Evolutionary conservation across 2,329 filamentous ascomycete species (phyloP), one percentile per base, ranked within the genome.

Genomic region (Aureobasidium leucospermi): DNA sequence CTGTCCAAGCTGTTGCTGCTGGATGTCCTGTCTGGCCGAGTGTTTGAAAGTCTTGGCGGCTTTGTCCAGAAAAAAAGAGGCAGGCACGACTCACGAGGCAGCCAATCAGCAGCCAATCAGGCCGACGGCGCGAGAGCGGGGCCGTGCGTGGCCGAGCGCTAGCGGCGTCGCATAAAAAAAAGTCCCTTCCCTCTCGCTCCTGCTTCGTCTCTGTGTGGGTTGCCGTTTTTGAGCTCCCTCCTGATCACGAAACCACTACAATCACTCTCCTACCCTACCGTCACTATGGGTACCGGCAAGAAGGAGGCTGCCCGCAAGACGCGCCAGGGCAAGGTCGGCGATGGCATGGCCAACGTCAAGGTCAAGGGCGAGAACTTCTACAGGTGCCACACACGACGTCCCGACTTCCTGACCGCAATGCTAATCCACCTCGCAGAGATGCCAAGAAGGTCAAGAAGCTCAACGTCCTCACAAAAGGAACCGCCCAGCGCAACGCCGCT

Each of bases 331-430:
- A 93, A 92, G 78, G 83, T 83, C 52, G 83, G 84, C 66, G 88
- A 94, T 84, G 90, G 90, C 73, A 90, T 96, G 84, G 85, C 78
- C 69, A 97, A 97, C 78, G 89, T 97, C 70, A 90, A 87, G 69
- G 81, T 85, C 68, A 99, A 99, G 79, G 94, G 94, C 77, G 93
- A 97, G 81, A 97, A 97, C 80, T 99, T 97, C 79, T 97, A 97
- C 79, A 85, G 89, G 81, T 87, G 78, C 65, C 42, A 51, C 8
- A 16, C 42, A n/a, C 38, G 6, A 2, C 41, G 4, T 15, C 28
- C 13, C 11, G n/a, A 7, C n/a, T 38, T 4, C 16, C n/a, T 38
- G 19, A 11, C 4, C 11, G 8, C 43, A 1, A 36, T 49, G 65
- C 62, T 64, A 15, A 59, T 32, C 53, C 5, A 56, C 43, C 59